Base-by-base conservation (phyloP, 2,329 filamentous ascomycete species). In the Diplodia scrobiculata region DNA sequence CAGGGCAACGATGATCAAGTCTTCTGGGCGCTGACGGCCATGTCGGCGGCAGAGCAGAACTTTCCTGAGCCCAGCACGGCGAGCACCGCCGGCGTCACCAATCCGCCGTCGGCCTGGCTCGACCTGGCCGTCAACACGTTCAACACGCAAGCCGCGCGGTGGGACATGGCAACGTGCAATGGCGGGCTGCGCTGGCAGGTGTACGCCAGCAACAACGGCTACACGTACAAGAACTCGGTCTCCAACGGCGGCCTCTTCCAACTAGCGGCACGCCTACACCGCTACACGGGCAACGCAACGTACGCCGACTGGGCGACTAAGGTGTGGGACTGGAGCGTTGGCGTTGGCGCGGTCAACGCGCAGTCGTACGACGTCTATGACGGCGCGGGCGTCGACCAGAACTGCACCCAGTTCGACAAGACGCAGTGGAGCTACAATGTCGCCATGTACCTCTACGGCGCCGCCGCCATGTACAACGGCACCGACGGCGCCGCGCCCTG, bases 131-230 rank as follows among this genome's bases (percentile, higher is more conserved):
- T 92, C 75, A 89, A 89, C 11, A 89, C 91, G 1, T 96, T 94
- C 77, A 92, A 94, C 79, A 87, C 89, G 60, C 91, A 92, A 72
- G 86, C 86, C 1, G 77, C 78, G 21, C 85, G 91, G 25, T 94
- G 91, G 89, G 88, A 95, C 70, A 79, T 78, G 2, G 72, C 78
- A 0, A 82, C 81, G 0, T 96, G 92, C 76, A 81, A 79, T 54
- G 92, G 92, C 59, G 92, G 92, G 10, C 78, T 96, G 70, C 86
- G 89, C 69, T 96, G 92, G 92, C 92, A 96, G 79, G 90, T 96
- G 68, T 93, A 89, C 79, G 83, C 86, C 13, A 91, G 88, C 79
- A 92, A 92, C 79, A 85, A 83, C 66, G 91, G 91, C 5, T 87
- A 82, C 70, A 77, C 78, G 63, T 86, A 84, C 71, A 86, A 86